Evolutionary conservation across 345 rosid species (phyloP).

Genomic region (Draba incana): DNA sequence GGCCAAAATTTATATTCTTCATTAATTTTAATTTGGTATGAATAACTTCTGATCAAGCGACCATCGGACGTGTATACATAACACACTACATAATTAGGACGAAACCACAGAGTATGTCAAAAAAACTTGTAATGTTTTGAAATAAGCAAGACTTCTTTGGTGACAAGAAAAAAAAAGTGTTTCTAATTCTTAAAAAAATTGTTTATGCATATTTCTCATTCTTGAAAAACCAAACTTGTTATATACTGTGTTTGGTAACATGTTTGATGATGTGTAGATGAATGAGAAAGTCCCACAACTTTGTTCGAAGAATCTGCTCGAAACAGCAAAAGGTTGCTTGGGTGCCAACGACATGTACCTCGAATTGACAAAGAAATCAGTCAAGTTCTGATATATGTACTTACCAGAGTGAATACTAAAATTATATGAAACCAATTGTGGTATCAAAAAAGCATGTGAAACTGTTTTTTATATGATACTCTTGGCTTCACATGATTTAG

Average conservation of each 20-base stretch:
- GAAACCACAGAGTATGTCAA: too few species aligned
- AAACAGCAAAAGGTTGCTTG: conserved; percentile 59
- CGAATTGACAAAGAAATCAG: conserved; percentile 48
- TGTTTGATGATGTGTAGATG: conserved; percentile 51
- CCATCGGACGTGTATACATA: too few species aligned
- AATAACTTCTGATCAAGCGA: too few species aligned
- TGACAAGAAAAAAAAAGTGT: too few species aligned
- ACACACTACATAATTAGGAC: too few species aligned
- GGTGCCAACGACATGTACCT: conserved; percentile 53
- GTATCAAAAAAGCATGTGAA: background rate
- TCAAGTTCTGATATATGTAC: conserved; percentile 12
- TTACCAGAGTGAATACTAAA: conserved; percentile 1
- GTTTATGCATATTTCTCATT: too few species aligned
- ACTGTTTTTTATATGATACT: background rate
- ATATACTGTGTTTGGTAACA: conserved; percentile 1
- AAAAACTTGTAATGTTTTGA: too few species aligned
- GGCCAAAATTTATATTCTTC: too few species aligned
- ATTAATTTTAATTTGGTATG: too few species aligned
- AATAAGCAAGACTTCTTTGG: too few species aligned
- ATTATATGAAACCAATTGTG: background rate
- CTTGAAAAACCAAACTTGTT: background rate
- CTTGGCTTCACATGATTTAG: too few species aligned
- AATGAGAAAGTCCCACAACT: conserved; percentile 46
- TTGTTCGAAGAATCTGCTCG: conserved; percentile 67
- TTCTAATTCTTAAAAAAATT: too few species aligned